These are phyloP conservation scores for Amesomyces nigricolor DNA, from an alignment of 2,329 filamentous ascomycete species.

Conservation along the genomic window DNA sequence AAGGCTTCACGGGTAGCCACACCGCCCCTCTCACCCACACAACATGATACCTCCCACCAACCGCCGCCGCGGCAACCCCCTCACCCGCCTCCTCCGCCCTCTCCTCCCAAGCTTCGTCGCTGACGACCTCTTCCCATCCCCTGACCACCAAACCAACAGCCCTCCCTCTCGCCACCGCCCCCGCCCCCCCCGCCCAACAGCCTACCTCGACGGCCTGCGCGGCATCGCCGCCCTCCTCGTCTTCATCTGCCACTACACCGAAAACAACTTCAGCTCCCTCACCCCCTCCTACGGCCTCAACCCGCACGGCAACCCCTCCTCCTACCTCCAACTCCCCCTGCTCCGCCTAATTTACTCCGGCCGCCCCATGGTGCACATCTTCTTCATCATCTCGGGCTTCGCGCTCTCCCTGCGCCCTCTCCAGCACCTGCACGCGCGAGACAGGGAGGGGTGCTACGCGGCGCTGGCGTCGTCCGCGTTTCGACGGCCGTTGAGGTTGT, in stretches of 20 bases:
- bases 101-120: constrained; percentile 34
- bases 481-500: constrained; percentile 42
- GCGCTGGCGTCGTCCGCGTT: constrained; percentile 43
- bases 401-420: constrained; percentile 42
- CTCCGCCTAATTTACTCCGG: constrained; percentile 40
- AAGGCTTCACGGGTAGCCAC: too few species aligned
- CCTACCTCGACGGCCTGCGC: constrained; percentile 46
- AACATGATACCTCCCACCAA: neutral
- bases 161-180: constrained; percentile 13
- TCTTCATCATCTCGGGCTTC: constrained; percentile 48
- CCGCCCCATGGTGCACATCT: constrained; percentile 45
- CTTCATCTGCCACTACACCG: constrained; percentile 43
- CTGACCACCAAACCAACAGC: neutral
- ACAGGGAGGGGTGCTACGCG: constrained; percentile 34
- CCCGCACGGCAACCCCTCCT: constrained; percentile 27
- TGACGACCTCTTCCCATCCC: constrained; percentile 30
- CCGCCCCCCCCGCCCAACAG: constrained; percentile 36
- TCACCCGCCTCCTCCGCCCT: constrained; percentile 18
- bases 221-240: constrained; percentile 45
- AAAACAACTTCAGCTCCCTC: constrained; percentile 35
- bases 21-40: constrained; percentile 4
- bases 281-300: constrained; percentile 35
- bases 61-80: neutral
- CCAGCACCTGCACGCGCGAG: constrained; percentile 35
- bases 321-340: constrained; percentile 40